Percentiles rank a stretch among this genome's conserved stretches.
Evolutionary conservation across 768 basidiomycete species (phyloP).

Genomic region (Boletus eberwhitei): DNA sequence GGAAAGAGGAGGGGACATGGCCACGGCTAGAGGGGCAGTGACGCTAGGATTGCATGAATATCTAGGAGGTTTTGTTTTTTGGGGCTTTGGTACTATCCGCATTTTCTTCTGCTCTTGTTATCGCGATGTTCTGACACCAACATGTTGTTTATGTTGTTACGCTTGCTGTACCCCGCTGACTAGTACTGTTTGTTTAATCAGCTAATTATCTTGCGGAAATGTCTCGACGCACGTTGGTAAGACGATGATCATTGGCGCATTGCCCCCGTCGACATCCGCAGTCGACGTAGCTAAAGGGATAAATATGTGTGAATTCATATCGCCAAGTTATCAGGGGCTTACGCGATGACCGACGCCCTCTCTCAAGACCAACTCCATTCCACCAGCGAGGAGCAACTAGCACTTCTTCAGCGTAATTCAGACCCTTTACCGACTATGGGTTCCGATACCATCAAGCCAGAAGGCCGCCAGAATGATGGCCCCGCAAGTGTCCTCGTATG

Average conservation of each 20-base stretch:
- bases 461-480: conserved; percentile 38
- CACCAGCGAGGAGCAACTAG: conserved; percentile 13
- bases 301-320: background rate
- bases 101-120: conserved; percentile 11
- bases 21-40: conserved; percentile 22
- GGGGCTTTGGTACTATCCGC: conserved; percentile 17
- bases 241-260: no score
- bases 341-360: background rate
- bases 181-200: conserved; percentile 26
- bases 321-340: background rate
- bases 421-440: conserved; percentile 14
- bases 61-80: conserved; percentile 15
- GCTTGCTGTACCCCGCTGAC: conserved; percentile 25
- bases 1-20: conserved; percentile 64
- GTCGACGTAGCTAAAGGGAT: background rate
- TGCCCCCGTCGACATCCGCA: background rate
- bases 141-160: conserved; percentile 7
- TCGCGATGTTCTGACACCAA: conserved; percentile 13
- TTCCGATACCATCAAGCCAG: conserved; percentile 31
- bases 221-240: no score
- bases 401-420: conserved; percentile 4
- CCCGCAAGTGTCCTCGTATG: conserved; percentile 33
- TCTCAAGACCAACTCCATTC: background rate
- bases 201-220: conserved; percentile 8
- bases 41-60: conserved; percentile 3